Conservation (phyloP, 129 eudicot genomes). For the Escallonia rubra region DNA sequence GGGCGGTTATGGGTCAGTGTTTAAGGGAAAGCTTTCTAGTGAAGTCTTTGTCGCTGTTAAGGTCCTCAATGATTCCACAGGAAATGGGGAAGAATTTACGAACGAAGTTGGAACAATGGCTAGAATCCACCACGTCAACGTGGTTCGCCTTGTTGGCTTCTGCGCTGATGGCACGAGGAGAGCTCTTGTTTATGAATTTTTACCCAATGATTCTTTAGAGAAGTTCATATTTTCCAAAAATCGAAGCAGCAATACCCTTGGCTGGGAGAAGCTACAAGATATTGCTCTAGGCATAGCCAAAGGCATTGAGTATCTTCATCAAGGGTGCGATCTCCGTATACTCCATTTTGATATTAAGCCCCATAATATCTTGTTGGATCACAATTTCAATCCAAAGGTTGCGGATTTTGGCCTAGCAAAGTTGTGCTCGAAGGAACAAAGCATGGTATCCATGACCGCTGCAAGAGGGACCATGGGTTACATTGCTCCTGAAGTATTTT, state of each 20-base stretch:
- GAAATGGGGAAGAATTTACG: constrained; percentile 32
- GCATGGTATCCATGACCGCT: constrained; percentile 17
- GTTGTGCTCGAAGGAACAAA: constrained; percentile 24
- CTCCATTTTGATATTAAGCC: constrained; percentile 42
- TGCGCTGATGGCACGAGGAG: constrained; percentile 34
- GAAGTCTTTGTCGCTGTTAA: constrained; percentile 32
- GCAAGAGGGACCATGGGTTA: constrained; percentile 32
- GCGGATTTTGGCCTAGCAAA: constrained; percentile 37
- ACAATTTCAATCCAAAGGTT: constrained; percentile 33
- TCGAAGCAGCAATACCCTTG: constrained; percentile 7
- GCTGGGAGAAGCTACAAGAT: constrained; percentile 31
- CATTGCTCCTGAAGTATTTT: constrained; percentile 44
- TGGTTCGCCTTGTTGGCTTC: constrained; percentile 34
- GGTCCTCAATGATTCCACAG: constrained; percentile 24
- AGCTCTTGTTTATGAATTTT: constrained; percentile 31
- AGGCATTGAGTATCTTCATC: constrained; percentile 39
- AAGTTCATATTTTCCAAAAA: constrained; percentile 16
- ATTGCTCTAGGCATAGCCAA: constrained; percentile 29
- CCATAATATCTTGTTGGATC: constrained; percentile 33
- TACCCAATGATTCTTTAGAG: constrained; percentile 23
- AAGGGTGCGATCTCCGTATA: constrained; percentile 33
- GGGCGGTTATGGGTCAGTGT: constrained; percentile 39
- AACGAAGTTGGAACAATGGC: constrained; percentile 32
- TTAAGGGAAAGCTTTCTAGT: constrained; percentile 31
- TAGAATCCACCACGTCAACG: constrained; percentile 32